These are phyloP conservation scores for Tremella mesenterica DNA, from an alignment of 768 basidiomycete genomes.

Conservation along the genomic window DNA sequence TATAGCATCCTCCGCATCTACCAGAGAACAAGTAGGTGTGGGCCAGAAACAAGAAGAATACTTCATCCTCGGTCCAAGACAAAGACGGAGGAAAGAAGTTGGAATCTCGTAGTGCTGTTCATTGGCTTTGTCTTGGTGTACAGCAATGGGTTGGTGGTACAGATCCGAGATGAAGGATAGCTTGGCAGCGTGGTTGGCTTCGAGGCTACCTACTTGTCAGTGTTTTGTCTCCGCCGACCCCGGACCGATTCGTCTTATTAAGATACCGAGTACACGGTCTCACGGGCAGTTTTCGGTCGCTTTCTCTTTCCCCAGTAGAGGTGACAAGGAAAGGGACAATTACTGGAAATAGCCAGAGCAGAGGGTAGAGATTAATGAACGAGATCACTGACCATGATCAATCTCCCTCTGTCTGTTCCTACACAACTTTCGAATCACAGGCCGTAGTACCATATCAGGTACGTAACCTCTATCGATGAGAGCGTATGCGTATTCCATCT, in stretches of 20 bases:
- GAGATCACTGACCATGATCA: slow-evolving; percentile 51
- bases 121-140: slow-evolving; percentile 59
- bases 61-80: slow-evolving; percentile 59
- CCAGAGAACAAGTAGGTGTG: slow-evolving; percentile 53
- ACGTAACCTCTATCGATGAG: slow-evolving; percentile 51
- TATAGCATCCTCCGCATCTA: slow-evolving; percentile 59
- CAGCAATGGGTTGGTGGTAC: slow-evolving; percentile 54
- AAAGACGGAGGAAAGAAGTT: slow-evolving; percentile 54
- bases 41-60: slow-evolving; percentile 62
- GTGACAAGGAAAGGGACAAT: background rate
- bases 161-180: slow-evolving; percentile 60
- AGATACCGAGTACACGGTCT: background rate
- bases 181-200: slow-evolving; percentile 57
- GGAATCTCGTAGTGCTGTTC: slow-evolving; percentile 67
- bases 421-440: slow-evolving; percentile 50
- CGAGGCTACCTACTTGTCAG: slow-evolving; percentile 41
- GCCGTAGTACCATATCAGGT: slow-evolving; percentile 55
- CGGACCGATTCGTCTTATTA: background rate
- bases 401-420: slow-evolving; percentile 56
- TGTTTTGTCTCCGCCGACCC: background rate
- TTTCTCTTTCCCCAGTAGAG: too few relatives aligned
- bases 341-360: background rate
- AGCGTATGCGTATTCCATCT: slow-evolving; percentile 37
- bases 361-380: background rate
- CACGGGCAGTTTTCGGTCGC: background rate